phyloP scores from a whole-genome alignment of 169 alveolate species.

The Eimeria sp. region DNA sequence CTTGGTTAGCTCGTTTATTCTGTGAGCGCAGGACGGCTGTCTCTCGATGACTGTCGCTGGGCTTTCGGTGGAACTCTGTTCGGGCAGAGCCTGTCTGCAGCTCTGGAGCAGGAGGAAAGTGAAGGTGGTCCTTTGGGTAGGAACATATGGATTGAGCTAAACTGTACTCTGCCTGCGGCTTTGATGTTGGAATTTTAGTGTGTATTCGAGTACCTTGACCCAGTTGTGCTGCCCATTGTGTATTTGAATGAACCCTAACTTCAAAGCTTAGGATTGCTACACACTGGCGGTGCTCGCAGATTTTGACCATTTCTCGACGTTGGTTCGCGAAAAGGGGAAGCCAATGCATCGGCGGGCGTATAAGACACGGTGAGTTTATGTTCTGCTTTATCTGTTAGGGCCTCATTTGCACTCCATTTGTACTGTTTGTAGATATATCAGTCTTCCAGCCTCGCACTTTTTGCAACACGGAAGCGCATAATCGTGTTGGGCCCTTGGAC shows the following conservation, averaged over 20 bases:
- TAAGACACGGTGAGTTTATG: conserved; percentile 7
- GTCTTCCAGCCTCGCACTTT: background rate
- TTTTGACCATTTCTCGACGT: background rate
- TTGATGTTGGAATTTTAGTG: background rate
- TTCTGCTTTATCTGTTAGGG: background rate
- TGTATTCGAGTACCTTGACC: background rate
- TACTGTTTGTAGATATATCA: background rate
- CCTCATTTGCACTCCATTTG: background rate
- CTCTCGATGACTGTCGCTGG: conserved; percentile 70
- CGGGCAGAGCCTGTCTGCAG: conserved; percentile 50
- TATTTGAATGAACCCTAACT: background rate
- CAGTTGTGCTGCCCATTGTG: background rate
- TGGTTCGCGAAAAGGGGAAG: conserved; percentile 28
- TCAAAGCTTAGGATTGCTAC: background rate
- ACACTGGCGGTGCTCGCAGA: background rate
- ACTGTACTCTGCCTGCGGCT: background rate
- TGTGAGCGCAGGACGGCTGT: conserved; percentile 51
- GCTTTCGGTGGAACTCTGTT: conserved; percentile 45
- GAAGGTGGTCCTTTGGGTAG: conserved; percentile 53
- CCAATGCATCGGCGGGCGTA: conserved; percentile 1
- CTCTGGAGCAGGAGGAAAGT: conserved; percentile 26
- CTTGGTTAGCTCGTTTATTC: background rate
- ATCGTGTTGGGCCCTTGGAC: background rate
- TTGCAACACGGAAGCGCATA: background rate
- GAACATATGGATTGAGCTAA: background rate